Evolutionary conservation across 2,329 filamentous ascomycete species (phyloP), one percentile per base, ranked within the genome.

Genomic region (Neocucurbitaria cava): DNA sequence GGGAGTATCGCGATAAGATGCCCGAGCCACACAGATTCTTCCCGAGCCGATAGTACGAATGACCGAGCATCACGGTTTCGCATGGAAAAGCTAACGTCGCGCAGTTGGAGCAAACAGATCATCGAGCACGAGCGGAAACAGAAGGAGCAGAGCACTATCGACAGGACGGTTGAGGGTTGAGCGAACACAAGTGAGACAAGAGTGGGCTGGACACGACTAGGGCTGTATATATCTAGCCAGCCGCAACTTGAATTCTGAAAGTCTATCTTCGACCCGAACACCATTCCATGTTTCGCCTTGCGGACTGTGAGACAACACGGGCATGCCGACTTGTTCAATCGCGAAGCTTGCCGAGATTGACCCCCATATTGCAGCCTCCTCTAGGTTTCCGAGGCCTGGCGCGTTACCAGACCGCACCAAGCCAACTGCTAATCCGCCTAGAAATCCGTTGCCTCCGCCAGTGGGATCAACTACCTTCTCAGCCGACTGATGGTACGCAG

Each of bases 241-340:
- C 66, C 70, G 70, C 54, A 72, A 54, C 62, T 72, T 75, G 64
- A 75, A 81, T 56, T 78, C 74, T 46, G 63, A 68, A 50, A 82
- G 56, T 52, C 81, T 75, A 28, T 80, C 73, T 44, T 69, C 57
- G 42, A 80, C 79, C 45, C 60, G 58, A n/a, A 73, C 72, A 13
- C 75, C 77, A 58, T 84, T 84, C 82, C 82, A 84, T 26, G 58
- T 70, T 65, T 83, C 81, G 41, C 68, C 69, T 9, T 71, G 53
- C 28, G 50, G 17, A 42, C 43, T 56, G 5, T 65, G 61, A 47
- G 66, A 68, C 46, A 92, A 69, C 1, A 73, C 73, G 0, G 94
- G 94, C 73, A 96, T 85, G 0, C 95, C 94, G 47, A 96, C 87
- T 75, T 99, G 95, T 77, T 99, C 93, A 66, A 99, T 96, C 15